phyloP scores from a whole-genome alignment of 2,329 filamentous ascomycete genomes.

The Uncinocarpus reesii region DNA sequence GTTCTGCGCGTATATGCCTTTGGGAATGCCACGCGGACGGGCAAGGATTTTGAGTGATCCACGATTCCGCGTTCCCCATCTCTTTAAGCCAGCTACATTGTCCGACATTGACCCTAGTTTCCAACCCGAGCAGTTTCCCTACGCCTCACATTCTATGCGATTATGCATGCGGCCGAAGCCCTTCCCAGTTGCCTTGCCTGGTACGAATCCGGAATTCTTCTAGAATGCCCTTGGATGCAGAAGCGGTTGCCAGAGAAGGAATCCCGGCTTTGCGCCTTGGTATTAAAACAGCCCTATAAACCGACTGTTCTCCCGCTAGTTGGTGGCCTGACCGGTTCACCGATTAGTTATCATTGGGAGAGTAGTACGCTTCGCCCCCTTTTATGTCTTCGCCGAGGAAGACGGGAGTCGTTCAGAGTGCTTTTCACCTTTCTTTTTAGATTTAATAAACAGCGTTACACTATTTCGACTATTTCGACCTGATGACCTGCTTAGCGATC shows the following conservation, averaged over 20 bases:
- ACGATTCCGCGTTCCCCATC: background rate
- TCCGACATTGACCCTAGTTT: background rate
- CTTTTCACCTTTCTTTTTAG: background rate
- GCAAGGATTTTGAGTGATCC: background rate
- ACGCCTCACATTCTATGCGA: conserved; percentile 3
- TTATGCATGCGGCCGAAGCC: conserved; percentile 9
- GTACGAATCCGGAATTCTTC: conserved; percentile 1
- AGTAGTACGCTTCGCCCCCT: background rate
- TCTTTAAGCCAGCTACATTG: background rate
- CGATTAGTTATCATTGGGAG: background rate
- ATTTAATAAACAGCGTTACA: too few relatives aligned
- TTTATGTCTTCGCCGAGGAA: background rate
- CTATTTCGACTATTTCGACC: conserved; percentile 3
- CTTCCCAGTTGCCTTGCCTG: background rate
- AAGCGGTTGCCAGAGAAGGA: background rate
- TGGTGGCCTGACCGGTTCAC: background rate
- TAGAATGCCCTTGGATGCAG: conserved; percentile 2
- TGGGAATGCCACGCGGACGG: conserved; percentile 1
- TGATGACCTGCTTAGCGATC: conserved; percentile 5
- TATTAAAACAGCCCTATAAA: background rate
- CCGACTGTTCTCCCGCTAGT: too few relatives aligned
- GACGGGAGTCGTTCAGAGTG: background rate
- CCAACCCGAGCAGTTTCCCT: background rate
- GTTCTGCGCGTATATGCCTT: background rate
- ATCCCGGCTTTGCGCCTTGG: background rate